phyloP scores from a whole-genome alignment of 495 filamentous ascomycete genomes.

The Copromyces sp. region DNA sequence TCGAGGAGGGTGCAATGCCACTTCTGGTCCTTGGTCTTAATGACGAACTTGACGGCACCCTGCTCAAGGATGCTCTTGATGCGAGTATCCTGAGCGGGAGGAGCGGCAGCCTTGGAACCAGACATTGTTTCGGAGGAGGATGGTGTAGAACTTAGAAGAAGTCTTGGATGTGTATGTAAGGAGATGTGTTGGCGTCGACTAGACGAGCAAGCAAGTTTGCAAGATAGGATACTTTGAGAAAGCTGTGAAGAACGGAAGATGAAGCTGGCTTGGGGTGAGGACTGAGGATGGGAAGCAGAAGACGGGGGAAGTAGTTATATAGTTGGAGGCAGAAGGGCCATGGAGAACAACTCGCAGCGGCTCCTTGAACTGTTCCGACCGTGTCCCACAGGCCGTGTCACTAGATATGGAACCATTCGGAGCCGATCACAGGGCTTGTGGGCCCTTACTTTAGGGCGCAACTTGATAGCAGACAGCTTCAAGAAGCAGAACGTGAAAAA shows the following conservation, averaged over 20 bases:
- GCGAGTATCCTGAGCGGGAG: slow-evolving; percentile 9
- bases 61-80: slow-evolving; percentile 25
- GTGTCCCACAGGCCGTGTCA: background rate
- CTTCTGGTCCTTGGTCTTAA: slow-evolving; percentile 27
- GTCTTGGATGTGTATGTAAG: background rate
- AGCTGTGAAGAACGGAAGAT: background rate
- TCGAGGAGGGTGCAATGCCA: slow-evolving; percentile 34
- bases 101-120: background rate
- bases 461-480: background rate
- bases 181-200: background rate
- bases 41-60: slow-evolving; percentile 31
- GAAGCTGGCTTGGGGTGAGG: background rate
- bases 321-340: background rate
- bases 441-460: background rate
- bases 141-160: slow-evolving; percentile 1
- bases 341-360: background rate
- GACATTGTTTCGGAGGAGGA: background rate
- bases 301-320: background rate
- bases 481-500: background rate
- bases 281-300: background rate
- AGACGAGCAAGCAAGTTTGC: background rate
- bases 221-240: background rate
- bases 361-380: background rate
- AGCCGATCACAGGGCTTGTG: background rate
- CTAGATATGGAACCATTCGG: background rate